These are phyloP conservation scores for Cymbopogon citratus DNA, from an alignment of 176 grass and related monocot genomes.

Conservation along the genomic window DNA sequence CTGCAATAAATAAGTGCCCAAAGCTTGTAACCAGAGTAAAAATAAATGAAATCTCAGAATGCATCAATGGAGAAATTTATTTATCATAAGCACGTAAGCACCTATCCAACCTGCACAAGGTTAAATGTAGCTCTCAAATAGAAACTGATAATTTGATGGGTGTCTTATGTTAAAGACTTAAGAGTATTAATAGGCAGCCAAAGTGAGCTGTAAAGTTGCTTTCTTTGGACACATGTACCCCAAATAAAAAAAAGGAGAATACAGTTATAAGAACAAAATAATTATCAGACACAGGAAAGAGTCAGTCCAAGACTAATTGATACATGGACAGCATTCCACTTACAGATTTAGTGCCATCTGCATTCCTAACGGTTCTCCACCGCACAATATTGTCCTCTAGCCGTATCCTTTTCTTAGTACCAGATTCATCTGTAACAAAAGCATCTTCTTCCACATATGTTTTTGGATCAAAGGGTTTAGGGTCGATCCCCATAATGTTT, in stretches of 20 bases:
- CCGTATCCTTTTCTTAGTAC: constrained; percentile 80
- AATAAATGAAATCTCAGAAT: constrained; percentile 9
- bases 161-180: not conserved
- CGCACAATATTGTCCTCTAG: constrained; percentile 91
- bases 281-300: not conserved
- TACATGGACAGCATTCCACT: constrained; percentile 30
- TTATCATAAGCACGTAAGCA: not conserved
- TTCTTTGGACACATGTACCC: not conserved
- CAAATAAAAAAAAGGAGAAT: not conserved
- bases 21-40: constrained; percentile 7
- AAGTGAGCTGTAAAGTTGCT: not conserved
- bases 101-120: not conserved
- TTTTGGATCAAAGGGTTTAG: constrained; percentile 86
- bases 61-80: not conserved
- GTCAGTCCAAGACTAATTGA: not conserved
- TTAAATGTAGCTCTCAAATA: constrained; percentile 7
- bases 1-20: constrained; percentile 42
- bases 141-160: not conserved
- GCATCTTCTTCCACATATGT: constrained; percentile 88
- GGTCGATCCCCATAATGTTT: constrained; percentile 95
- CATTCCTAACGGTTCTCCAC: constrained; percentile 77
- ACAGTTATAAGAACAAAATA: not conserved
- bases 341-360: constrained; percentile 78
- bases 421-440: constrained; percentile 83
- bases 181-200: not conserved